Evolutionary conservation across 345 rosid genomes (phyloP).

Genomic region (Bretschneidera sinensis): DNA sequence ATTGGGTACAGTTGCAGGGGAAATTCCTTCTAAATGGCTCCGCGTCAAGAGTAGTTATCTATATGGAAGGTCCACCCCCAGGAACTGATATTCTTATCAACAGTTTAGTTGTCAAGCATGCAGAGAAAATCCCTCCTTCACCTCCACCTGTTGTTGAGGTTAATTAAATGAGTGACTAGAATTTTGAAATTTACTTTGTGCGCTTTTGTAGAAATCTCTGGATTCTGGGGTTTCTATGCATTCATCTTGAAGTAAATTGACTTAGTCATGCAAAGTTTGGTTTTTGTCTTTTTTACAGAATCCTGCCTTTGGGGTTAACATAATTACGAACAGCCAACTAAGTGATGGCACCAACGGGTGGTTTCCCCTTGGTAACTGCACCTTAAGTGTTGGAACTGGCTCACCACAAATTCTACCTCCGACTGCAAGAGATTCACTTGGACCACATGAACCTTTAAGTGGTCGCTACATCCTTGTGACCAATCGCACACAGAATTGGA

Average conservation of each 20-base stretch:
- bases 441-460: constrained; percentile 56
- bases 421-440: constrained; percentile 75
- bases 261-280: not conserved
- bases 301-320: constrained; percentile 67
- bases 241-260: not conserved
- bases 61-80: constrained; percentile 89
- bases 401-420: constrained; percentile 83
- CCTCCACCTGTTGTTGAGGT: constrained; percentile 70
- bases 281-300: constrained; percentile 42
- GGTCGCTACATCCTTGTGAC: constrained; percentile 69
- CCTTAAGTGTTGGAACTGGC: constrained; percentile 55
- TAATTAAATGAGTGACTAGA: constrained; percentile 3
- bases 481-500: constrained; percentile 85
- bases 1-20: constrained; percentile 75
- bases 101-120: constrained; percentile 63
- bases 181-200: no score
- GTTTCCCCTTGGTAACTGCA: constrained; percentile 92
- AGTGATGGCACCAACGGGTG: constrained; percentile 60
- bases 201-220: not conserved
- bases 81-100: constrained; percentile 83
- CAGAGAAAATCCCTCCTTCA: constrained; percentile 59
- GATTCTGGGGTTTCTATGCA: not conserved
- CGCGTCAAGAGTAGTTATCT: constrained; percentile 66
- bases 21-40: constrained; percentile 84
- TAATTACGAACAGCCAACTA: constrained; percentile 67